Evolutionary conservation across 495 filamentous ascomycete genomes (phyloP), one percentile per base, ranked within the genome.

Genomic region (Amniculicola lignicola): DNA sequence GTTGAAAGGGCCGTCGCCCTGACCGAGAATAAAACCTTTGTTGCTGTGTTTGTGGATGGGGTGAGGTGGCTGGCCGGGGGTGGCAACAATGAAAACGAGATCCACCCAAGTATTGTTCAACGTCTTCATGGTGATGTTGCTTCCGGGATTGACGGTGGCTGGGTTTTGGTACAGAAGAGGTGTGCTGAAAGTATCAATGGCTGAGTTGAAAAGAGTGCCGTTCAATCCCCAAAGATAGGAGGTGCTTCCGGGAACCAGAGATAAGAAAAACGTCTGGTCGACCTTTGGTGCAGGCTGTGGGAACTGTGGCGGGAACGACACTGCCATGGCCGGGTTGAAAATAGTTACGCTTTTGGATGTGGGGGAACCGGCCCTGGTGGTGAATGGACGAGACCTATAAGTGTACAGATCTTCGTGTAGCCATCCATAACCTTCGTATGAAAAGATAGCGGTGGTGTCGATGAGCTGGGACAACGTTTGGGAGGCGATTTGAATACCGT

Each of bases 11-110:
- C 80, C 80, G 0, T 38, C 51, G 2, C 79, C 81, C 28, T 65
- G 51, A 0, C 82, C 82, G 49, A 84, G 77, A 23, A 77, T 65
- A 55, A 75, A 82, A 50, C 72, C 76, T 52, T 82, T 83, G 64
- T 78, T 84, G 18, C 74, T 77, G 66, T 85, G 82, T 61, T 84
- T 84, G 68, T 85, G 82, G 44, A 85, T 78, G 0, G 78, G 76
- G 50, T 85, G 82, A 29, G 75, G 65, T 0, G 73, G 69, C 55
- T 78, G 72, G 43, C 72, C 64, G 3, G 74, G 51, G 6, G 70
- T 61, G 1, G 64, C 59, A 3, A 74, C 65, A 31, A 71, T 63
- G 29, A 82, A 66, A 31, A 84, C 69, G n/a, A 84, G 40, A 56
- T 84, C 81, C 5, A 84, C 73, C 78, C 79, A 80, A 3, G 71